Percentiles rank a stretch among this genome's conserved stretches.
Conservation (phyloP, 768 basidiomycete species). For the Lactifluus subvellereus region DNA sequence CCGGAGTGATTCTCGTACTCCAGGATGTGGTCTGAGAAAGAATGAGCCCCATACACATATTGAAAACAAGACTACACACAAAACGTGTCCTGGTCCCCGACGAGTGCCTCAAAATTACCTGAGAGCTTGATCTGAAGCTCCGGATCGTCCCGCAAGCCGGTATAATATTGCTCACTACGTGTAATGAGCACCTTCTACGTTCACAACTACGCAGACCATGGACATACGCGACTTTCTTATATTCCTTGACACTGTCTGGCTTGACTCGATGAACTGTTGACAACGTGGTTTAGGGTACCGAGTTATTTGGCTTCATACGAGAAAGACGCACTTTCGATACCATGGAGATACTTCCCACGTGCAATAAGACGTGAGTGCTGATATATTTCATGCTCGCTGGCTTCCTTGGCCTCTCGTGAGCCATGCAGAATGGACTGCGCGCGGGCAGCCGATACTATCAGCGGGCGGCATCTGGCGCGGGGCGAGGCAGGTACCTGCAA, state of each 20-base stretch:
- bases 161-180: slow-evolving; percentile 75
- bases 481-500: slow-evolving; percentile 30
- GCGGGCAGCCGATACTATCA: slow-evolving; percentile 25
- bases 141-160: slow-evolving; percentile 66
- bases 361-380: slow-evolving; percentile 89
- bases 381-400: slow-evolving; percentile 65
- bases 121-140: slow-evolving; percentile 79
- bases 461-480: slow-evolving; percentile 22
- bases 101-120: slow-evolving; percentile 87
- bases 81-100: slow-evolving; percentile 89
- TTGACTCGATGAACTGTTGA: slow-evolving; percentile 76
- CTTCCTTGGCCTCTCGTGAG: slow-evolving; percentile 82
- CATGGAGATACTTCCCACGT: slow-evolving; percentile 90
- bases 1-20: slow-evolving; percentile 94
- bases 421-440: slow-evolving; percentile 83
- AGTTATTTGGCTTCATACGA: background rate
- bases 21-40: slow-evolving; percentile 54
- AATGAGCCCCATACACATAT: slow-evolving; percentile 6
- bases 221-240: slow-evolving; percentile 82
- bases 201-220: background rate
- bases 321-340: slow-evolving; percentile 65
- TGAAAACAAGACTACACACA: slow-evolving; percentile 35
- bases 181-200: slow-evolving; percentile 12
- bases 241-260: slow-evolving; percentile 73
- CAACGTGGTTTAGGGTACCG: slow-evolving; percentile 8